Evolutionary conservation across 371 early-diverging fungal genomes (phyloP), one percentile per base, ranked within the genome.

Genomic region (Neoconidiobolus thromboides): DNA sequence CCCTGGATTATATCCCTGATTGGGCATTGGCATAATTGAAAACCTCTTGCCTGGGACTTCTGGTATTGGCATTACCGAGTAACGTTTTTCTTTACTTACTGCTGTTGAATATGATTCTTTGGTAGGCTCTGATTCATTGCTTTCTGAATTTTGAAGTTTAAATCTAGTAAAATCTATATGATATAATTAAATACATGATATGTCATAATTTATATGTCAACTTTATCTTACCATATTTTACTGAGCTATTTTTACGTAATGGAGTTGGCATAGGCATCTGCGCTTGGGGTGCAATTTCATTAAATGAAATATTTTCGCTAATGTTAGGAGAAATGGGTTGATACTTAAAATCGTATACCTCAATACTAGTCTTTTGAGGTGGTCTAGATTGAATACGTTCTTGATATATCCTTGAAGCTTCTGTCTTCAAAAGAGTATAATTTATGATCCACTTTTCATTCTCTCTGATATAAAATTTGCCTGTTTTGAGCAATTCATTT

Each of bases 401-500:
- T 14, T 46, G 14, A n/a, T 26, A 48, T 26, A 61, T 41, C 37
- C 61, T 9, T 15, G 61, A 14, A 48, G 37, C 55, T 6, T 54
- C 61, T 14, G 43, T 43, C n/a, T 14, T 14, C 5, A 61, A 36
- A 36, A 40, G 10, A 12, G 47, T 15, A 47, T 37, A 48, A 44
- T 12, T 55, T 43, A 47, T n/a, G 2, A 43, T 9, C 42, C 51
- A 48, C 36, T 26, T 37, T 3, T 41, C 40, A 15, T 50, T 43
- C 14, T 26, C 48, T 5, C 12, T 51, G 6, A 50, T 60, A 38
- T 60, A 49, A 10, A 37, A 48, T 2, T 47, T 68, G 63, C 64
- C 63, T 61, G 43, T 47, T 47, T 62, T 62, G 42, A 48, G 52
- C 47, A 52, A 54, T 53, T 61, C 61, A 54, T 49, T 62, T 40